Evolutionary conservation across 495 filamentous ascomycete species (phyloP).

Genomic region (Trichoderma virens): DNA sequence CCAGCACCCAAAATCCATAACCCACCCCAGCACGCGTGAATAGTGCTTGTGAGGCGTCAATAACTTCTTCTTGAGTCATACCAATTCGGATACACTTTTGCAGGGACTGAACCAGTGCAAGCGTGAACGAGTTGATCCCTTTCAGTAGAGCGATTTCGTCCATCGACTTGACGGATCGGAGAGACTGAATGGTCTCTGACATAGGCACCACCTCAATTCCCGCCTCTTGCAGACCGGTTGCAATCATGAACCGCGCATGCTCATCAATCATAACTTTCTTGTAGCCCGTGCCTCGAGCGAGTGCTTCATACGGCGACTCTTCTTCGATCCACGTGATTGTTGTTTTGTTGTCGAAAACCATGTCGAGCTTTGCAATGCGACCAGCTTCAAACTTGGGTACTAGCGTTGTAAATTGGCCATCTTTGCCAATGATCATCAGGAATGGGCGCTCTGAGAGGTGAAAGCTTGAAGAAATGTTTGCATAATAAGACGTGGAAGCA

Average conservation of each 20-base stretch:
- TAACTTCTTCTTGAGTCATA: slow-evolving; percentile 20
- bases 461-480: slow-evolving; percentile 22
- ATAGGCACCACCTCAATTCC: slow-evolving; percentile 20
- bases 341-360: slow-evolving; percentile 19
- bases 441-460: slow-evolving; percentile 23
- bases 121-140: slow-evolving; percentile 22
- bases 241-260: slow-evolving; percentile 22
- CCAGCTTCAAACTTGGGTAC: slow-evolving; percentile 22
- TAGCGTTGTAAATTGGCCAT: slow-evolving; percentile 19
- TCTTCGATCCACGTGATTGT: slow-evolving; percentile 21
- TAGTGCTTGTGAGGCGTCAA: slow-evolving; percentile 14
- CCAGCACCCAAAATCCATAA: slow-evolving; percentile 20
- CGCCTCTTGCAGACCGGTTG: slow-evolving; percentile 17
- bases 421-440: slow-evolving; percentile 17
- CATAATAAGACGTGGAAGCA: slow-evolving; percentile 20
- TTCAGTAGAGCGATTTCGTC: slow-evolving; percentile 18
- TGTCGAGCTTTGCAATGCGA: slow-evolving; percentile 19
- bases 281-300: slow-evolving; percentile 15
- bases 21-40: slow-evolving; percentile 20
- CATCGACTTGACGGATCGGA: slow-evolving; percentile 21
- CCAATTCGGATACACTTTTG: slow-evolving; percentile 22
- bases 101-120: slow-evolving; percentile 17
- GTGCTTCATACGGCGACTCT: slow-evolving; percentile 18
- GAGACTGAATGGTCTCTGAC: slow-evolving; percentile 15
- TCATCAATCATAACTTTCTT: slow-evolving; percentile 24